Evolutionary conservation across 176 grass and related monocot genomes (phyloP), one percentile per base, ranked within the genome.

Genomic region (maize (Zea mays)): DNA sequence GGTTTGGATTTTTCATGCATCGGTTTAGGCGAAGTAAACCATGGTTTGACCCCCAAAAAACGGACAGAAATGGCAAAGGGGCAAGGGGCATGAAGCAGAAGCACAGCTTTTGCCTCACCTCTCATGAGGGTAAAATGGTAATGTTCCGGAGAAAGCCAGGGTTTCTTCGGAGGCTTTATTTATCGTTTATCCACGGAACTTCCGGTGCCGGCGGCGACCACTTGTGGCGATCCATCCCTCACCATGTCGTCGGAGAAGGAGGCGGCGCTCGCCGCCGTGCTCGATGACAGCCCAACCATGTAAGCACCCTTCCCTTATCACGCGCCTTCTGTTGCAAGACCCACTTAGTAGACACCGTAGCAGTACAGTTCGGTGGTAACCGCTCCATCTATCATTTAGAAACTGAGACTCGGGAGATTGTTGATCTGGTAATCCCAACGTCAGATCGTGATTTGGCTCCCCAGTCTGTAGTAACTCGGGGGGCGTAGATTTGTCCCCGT

Each of bases 191-290:
- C 71, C 41, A 47, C 69, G 5, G 67, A 77, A n/a, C 75, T 79
- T 17, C 51, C 8, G 11, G 57, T 47, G 81, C 68, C 12, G 46
- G 57, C 63, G 86, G 65, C 86, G 71, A 76, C 80, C 51, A 51
- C 10, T 35, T 5, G 59, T 34, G 75, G 33, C 48, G 49, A 79
- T 48, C 59, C 20, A n/a, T 67, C 10, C 34, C 36, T 71, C 82
- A 62, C 62, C 72, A 97, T 92, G 90, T 83, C 90, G 43, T 93
- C 90, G 34, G 90, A 92, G 85, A 92, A 92, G 81, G 89, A 90
- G 71, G 93, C 85, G 67, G 93, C 93, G 49, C 87, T 92, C 20
- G 90, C 90, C 14, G 82, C 89, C 21, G 78, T 92, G 54, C 93
- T 90, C 62, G 77, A 84, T 79, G 87, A 96, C 69, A 72, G 43